Evolutionary conservation across 768 basidiomycete genomes (phyloP), one percentile per base, ranked within the genome.

Genomic region (Tylopilus subfusipes): DNA sequence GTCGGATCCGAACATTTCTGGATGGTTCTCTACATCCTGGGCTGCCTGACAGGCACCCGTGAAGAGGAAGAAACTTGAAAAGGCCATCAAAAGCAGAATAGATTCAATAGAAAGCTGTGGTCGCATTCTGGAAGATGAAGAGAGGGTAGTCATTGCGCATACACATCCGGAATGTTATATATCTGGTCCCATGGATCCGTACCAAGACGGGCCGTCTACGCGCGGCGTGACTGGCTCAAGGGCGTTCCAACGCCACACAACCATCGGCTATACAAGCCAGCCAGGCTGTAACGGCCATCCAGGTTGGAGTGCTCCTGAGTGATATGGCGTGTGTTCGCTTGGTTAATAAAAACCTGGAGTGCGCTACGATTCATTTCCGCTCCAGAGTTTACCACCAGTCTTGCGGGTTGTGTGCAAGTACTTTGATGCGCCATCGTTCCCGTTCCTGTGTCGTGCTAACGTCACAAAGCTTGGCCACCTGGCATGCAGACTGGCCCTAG

Each of bases 111-210:
- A 16, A 43, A 46, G 11, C 2, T 48, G 48, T 25, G 24, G 30
- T 30, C 13, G 54, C 61, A 62, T 47, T 34, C 43, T 19, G 36
- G n/a, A 36, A 25, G 36, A 42, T 12, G 31, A 50, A 7, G 8
- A 16, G 24, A 6, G 22, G 22, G 36, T 6, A 22, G 16, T 18
- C 42, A 38, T n/a, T 38, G 36, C 8, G 40, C 22, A 36, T 27
- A 34, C 21, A 25, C 43, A 52, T 36, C 31, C 36, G 24, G 33
- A 2, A n/a, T 5, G 39, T 55, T 57, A 48, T 52, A 57, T 54
- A 50, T 29, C 38, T 50, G 3, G 18, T 10, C 39, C 19, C 2
- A 34, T 36, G 34, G 12, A 25, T 33, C 30, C 29, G 7, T 18
- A 14, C 22, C 50, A 38, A 52, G 24, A 21, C 39, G 29, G 48